These are phyloP conservation scores for Fusarium sp. DNA, from an alignment of 2,329 filamentous ascomycete genomes.

Conservation along the genomic window DNA sequence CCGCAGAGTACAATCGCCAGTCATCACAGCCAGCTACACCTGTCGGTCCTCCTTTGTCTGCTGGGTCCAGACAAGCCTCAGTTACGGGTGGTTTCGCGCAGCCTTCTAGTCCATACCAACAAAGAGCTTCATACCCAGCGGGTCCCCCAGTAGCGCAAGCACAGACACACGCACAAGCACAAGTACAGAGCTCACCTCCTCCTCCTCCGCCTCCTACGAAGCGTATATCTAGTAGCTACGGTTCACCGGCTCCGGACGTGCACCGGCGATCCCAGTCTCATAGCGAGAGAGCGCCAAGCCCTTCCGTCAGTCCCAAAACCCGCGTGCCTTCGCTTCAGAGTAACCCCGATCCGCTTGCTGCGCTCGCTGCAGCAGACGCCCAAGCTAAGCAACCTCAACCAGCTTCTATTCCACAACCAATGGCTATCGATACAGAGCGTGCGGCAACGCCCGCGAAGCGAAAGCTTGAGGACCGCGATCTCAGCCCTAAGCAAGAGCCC, in stretches of 20 bases:
- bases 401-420: constrained; percentile 41
- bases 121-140: constrained; percentile 53
- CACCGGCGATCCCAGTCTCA: constrained; percentile 64
- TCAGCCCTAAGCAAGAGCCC: constrained; percentile 64
- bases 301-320: constrained; percentile 84
- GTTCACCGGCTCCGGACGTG: constrained; percentile 55
- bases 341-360: constrained; percentile 51
- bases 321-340: constrained; percentile 65
- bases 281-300: constrained; percentile 74
- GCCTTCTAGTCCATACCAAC: constrained; percentile 70
- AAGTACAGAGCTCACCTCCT: constrained; percentile 50
- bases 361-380: constrained; percentile 47
- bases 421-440: constrained; percentile 48
- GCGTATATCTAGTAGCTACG: constrained; percentile 59
- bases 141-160: constrained; percentile 46
- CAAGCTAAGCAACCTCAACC: constrained; percentile 34
- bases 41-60: constrained; percentile 60
- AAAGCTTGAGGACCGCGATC: constrained; percentile 54
- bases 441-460: constrained; percentile 54
- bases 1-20: constrained; percentile 58
- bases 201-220: constrained; percentile 52
- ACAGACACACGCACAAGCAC: constrained; percentile 44
- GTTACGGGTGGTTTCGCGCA: constrained; percentile 56
- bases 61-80: constrained; percentile 57
- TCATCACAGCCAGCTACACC: constrained; percentile 67